Conservation (phyloP, 371 early-diverging fungal genomes). For the Amoeboaphelidium protococcarum region DNA sequence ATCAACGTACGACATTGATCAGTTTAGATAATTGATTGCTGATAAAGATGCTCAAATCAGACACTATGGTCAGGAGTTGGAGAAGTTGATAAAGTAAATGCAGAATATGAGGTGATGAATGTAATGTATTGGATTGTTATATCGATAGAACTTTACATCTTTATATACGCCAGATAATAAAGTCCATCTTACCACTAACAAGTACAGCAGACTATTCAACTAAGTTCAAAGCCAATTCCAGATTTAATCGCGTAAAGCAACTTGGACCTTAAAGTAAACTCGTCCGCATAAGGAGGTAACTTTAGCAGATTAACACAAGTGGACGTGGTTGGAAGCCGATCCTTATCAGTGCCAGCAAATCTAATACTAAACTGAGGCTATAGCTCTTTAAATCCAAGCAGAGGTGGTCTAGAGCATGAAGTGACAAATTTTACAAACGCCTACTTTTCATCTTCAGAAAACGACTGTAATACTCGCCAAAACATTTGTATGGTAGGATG, state of each 20-base stretch:
- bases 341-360: background rate
- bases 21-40: no score
- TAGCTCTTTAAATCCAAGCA: conserved; percentile 64
- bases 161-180: no score
- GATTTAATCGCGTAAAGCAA: conserved; percentile 58
- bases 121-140: no score
- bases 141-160: no score
- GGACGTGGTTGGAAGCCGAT: conserved; percentile 19
- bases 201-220: no score
- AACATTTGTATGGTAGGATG: conserved; percentile 27
- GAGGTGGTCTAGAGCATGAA: conserved; percentile 64
- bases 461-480: conserved; percentile 44
- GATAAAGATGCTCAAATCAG: no score
- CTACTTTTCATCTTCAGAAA: conserved; percentile 27
- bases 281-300: conserved; percentile 43
- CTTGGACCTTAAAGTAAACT: conserved; percentile 19
- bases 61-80: no score
- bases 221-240: conserved; percentile 70
- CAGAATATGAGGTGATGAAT: no score
- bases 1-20: no score
- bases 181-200: no score
- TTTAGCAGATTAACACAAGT: conserved; percentile 88
- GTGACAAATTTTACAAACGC: conserved; percentile 69
- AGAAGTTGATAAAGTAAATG: no score
- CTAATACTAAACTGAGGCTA: conserved; percentile 32